A percentile compares a stretch with the other conserved stretches of the same genome.
These are phyloP conservation scores for Penicillium sp. DNA, from an alignment of 2,329 filamentous ascomycete genomes.

Conservation along the genomic window DNA sequence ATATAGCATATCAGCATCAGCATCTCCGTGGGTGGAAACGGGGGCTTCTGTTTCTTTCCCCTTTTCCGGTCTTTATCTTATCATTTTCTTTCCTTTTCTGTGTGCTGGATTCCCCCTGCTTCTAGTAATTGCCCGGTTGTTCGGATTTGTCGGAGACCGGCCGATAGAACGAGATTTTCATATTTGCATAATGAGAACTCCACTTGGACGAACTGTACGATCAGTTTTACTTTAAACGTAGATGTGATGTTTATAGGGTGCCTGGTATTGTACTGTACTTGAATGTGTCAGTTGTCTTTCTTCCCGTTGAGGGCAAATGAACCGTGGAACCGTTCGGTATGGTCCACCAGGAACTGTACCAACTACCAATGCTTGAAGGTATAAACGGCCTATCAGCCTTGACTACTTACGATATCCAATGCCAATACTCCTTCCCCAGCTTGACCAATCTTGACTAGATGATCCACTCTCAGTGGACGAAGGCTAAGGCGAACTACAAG, in stretches of 20 bases:
- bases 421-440: not conserved
- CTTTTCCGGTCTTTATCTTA: slow-evolving; percentile 2
- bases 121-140: slow-evolving; percentile 18
- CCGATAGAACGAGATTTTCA: slow-evolving; percentile 24
- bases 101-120: slow-evolving; percentile 20
- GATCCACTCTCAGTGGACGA: not conserved
- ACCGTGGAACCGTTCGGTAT: not conserved
- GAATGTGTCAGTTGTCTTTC: not conserved
- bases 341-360: not conserved
- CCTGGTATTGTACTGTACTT: not conserved
- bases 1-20: slow-evolving; percentile 27
- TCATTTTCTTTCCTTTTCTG: slow-evolving; percentile 2
- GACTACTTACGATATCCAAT: not conserved
- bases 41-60: slow-evolving; percentile 10
- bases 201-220: not conserved
- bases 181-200: slow-evolving; percentile 20
- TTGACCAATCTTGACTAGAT: not conserved
- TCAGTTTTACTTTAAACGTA: not conserved
- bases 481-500: no score
- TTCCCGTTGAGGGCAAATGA: not conserved
- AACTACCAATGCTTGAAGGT: not conserved
- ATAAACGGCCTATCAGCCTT: not conserved
- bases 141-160: slow-evolving; percentile 13
- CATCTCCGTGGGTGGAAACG: slow-evolving; percentile 16
- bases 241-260: not conserved